Percentiles rank a stretch among this genome's conserved stretches.
These are phyloP conservation scores for Fusarium graminum DNA, from an alignment of 2,329 filamentous ascomycete genomes.

Conservation along the genomic window DNA sequence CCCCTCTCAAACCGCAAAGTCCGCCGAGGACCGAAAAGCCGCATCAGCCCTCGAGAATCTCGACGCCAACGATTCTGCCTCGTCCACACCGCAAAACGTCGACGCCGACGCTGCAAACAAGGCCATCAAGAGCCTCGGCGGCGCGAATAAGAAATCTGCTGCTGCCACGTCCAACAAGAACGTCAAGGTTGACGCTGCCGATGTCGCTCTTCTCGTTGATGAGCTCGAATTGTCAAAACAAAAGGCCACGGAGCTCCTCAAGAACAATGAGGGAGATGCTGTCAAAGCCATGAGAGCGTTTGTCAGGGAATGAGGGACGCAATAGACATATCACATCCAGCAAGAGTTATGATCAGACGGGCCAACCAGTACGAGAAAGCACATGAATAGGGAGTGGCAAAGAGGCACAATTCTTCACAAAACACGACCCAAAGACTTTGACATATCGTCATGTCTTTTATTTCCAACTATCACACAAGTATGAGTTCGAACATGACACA, in stretches of 20 bases:
- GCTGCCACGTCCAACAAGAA: slow-evolving; percentile 62
- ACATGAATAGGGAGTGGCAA: background rate
- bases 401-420: background rate
- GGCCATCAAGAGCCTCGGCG: slow-evolving; percentile 74
- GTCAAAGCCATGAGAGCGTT: slow-evolving; percentile 75
- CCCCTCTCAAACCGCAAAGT: slow-evolving; percentile 66
- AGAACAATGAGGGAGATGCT: slow-evolving; percentile 77
- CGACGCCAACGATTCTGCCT: slow-evolving; percentile 64
- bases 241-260: slow-evolving; percentile 81
- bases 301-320: slow-evolving; percentile 39
- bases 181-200: slow-evolving; percentile 80
- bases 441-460: background rate
- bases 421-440: background rate
- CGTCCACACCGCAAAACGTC: slow-evolving; percentile 64
- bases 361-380: background rate
- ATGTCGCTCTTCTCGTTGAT: slow-evolving; percentile 78
- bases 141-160: slow-evolving; percentile 47
- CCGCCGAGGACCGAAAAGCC: slow-evolving; percentile 82
- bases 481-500: background rate
- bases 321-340: background rate
- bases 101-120: slow-evolving; percentile 78
- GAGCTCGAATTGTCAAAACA: slow-evolving; percentile 78
- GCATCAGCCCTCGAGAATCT: slow-evolving; percentile 79
- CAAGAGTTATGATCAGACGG: background rate
- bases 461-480: background rate